phyloP scores from a whole-genome alignment of 2,329 filamentous ascomycete genomes.

The Mycosphaerella sp. region DNA sequence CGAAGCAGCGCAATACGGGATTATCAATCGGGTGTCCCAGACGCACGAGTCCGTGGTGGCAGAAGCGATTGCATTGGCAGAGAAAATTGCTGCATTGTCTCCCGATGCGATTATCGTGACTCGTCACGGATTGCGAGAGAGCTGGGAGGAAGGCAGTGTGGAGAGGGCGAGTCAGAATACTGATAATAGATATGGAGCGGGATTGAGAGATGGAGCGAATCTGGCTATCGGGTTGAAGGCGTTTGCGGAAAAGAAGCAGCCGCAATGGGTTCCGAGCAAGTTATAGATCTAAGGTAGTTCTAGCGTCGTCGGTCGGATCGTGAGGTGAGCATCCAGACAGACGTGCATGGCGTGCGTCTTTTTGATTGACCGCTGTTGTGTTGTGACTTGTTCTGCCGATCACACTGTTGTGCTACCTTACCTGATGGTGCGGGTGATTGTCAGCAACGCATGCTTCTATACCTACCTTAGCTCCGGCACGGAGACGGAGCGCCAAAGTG shows the following conservation, averaged over 20 bases:
- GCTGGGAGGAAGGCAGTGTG: conserved; percentile 40
- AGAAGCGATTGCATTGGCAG: conserved; percentile 36
- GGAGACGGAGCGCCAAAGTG: too few species aligned
- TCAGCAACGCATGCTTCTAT: too few species aligned
- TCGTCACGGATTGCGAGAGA: conserved; percentile 37
- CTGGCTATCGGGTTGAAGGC: conserved; percentile 47
- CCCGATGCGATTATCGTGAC: conserved; percentile 40
- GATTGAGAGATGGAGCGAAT: conserved; percentile 43
- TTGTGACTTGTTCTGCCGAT: too few species aligned
- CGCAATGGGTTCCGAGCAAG: conserved; percentile 47
- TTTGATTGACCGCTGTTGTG: too few species aligned
- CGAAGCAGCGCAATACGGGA: conserved; percentile 40
- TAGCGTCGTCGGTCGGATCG: too few species aligned
- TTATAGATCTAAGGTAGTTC: too few species aligned
- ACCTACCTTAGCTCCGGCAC: too few species aligned
- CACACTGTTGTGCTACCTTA: too few species aligned
- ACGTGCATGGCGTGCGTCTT: too few species aligned
- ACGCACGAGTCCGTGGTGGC: conserved; percentile 34
- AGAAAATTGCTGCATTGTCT: conserved; percentile 34
- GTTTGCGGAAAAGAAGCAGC: conserved; percentile 48
- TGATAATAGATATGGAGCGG: conserved; percentile 39
- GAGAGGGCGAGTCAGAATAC: conserved; percentile 40
- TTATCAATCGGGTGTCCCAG: conserved; percentile 38
- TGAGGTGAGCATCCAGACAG: too few species aligned
- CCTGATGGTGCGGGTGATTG: too few species aligned